phyloP scores from a whole-genome alignment of 805 yeast genomes.

The Nematodospora valgi region DNA sequence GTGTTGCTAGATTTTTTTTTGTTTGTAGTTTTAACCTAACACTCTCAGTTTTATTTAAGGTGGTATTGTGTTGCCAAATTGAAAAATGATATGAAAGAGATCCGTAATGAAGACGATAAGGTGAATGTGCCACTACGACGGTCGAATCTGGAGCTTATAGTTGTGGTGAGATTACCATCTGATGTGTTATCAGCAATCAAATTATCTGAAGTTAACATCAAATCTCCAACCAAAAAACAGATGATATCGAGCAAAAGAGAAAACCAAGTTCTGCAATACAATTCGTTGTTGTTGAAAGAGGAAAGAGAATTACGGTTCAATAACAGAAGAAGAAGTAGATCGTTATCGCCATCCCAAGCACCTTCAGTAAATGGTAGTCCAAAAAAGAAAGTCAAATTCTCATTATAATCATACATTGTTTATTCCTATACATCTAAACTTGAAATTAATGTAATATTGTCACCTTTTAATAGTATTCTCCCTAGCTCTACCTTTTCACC shows the following conservation, averaged over 20 bases:
- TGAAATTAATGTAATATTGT: constrained; percentile 77
- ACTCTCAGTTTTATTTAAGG: too few relatives aligned
- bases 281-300: constrained; percentile 20
- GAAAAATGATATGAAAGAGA: too few relatives aligned
- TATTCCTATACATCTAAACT: constrained; percentile 27
- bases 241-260: constrained; percentile 13
- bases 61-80: too few relatives aligned
- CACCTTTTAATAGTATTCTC: constrained; percentile 83
- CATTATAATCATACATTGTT: constrained; percentile 1
- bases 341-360: neutral
- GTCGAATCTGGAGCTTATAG: neutral
- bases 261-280: constrained; percentile 26
- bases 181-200: constrained; percentile 7
- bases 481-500: constrained; percentile 61
- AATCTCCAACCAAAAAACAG: constrained; percentile 13
- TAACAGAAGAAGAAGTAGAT: constrained; percentile 8
- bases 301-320: constrained; percentile 21
- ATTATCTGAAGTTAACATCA: constrained; percentile 5
- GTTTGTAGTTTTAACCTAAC: too few relatives aligned
- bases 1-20: too few relatives aligned
- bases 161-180: neutral
- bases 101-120: too few relatives aligned
- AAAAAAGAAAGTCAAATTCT: constrained; percentile 26
- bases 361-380: constrained; percentile 13
- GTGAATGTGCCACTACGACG: too few relatives aligned